A percentile compares a stretch with the other conserved stretches of the same genome.
Evolutionary conservation across 2,329 filamentous ascomycete species (phyloP).

Genomic region (Neonectria magnoliae): DNA sequence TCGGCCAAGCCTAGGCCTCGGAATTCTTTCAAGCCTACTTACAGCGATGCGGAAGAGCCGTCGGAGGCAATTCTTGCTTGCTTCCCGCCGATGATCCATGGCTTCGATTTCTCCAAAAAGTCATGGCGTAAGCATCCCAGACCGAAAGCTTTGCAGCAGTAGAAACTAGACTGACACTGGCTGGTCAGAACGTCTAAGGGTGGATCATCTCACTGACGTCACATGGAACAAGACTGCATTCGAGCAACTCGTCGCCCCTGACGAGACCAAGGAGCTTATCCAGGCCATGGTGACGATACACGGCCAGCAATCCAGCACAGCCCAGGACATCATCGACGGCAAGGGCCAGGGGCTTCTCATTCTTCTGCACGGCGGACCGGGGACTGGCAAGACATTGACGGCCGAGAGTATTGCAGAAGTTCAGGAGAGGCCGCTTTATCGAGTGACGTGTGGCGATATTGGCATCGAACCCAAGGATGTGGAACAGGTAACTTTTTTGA

Average conservation of each 20-base stretch:
- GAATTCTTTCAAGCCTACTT: too few relatives aligned
- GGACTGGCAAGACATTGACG: slow-evolving; percentile 26
- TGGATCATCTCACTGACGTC: slow-evolving; percentile 18
- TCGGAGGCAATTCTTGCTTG: not conserved
- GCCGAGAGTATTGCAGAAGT: slow-evolving; percentile 31
- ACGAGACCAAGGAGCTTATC: slow-evolving; percentile 18
- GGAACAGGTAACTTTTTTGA: slow-evolving; percentile 10
- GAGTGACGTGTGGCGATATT: slow-evolving; percentile 33
- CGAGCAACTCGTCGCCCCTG: slow-evolving; percentile 20
- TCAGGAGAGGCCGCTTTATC: slow-evolving; percentile 29
- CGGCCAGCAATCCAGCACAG: slow-evolving; percentile 9
- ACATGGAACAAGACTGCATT: slow-evolving; percentile 28
- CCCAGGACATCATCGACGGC: slow-evolving; percentile 13
- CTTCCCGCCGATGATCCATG: slow-evolving; percentile 4
- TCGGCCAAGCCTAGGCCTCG: not conserved
- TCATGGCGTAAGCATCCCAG: slow-evolving; percentile 11
- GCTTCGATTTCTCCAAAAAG: slow-evolving; percentile 23
- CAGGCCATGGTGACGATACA: slow-evolving; percentile 22
- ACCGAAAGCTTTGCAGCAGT: too few relatives aligned
- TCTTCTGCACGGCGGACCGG: slow-evolving; percentile 11
- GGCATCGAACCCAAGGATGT: slow-evolving; percentile 29
- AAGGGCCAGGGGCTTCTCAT: slow-evolving; percentile 20
- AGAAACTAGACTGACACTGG: not conserved
- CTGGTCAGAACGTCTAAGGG: not conserved
- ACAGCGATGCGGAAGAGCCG: not conserved